These are phyloP conservation scores for Solanum dulcamara DNA, from an alignment of 257 asterid species.

Conservation along the genomic window DNA sequence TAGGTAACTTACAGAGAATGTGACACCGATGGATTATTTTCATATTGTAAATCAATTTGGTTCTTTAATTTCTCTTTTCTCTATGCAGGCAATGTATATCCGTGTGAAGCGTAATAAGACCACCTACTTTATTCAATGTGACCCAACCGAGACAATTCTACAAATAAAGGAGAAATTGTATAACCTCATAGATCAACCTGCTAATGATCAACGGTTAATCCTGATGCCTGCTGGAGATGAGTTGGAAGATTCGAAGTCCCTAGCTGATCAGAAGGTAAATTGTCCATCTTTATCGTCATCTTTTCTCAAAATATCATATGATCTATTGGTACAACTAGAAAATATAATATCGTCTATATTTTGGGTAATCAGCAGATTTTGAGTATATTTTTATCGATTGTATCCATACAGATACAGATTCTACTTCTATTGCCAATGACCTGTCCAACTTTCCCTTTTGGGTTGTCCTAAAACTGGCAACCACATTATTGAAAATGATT, in stretches of 20 bases:
- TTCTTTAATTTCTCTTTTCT: constrained; percentile 1
- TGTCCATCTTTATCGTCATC: not conserved
- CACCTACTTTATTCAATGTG: constrained; percentile 82
- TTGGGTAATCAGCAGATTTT: not conserved
- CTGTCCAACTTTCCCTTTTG: not conserved
- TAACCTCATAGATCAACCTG: constrained; percentile 65
- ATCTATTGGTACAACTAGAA: not conserved
- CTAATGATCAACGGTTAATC: constrained; percentile 57
- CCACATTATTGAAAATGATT: not conserved
- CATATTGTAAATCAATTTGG: not conserved
- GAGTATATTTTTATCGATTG: not conserved
- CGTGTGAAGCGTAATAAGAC: constrained; percentile 83
- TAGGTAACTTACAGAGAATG: not conserved
- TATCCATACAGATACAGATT: not conserved
- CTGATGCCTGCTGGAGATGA: constrained; percentile 42
- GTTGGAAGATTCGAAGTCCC: constrained; percentile 69
- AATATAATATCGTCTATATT: not conserved
- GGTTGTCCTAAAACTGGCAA: not conserved
- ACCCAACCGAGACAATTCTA: constrained; percentile 65
- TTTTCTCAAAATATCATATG: not conserved
- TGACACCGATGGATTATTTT: not conserved
- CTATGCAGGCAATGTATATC: constrained; percentile 67
- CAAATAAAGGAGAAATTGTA: constrained; percentile 86
- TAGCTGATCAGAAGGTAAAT: constrained; percentile 85
- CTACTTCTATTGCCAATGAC: not conserved